These are phyloP conservation scores for Sanghuangporus baumii DNA, from an alignment of 1,284 basidiomycete genomes.

Conservation along the genomic window DNA sequence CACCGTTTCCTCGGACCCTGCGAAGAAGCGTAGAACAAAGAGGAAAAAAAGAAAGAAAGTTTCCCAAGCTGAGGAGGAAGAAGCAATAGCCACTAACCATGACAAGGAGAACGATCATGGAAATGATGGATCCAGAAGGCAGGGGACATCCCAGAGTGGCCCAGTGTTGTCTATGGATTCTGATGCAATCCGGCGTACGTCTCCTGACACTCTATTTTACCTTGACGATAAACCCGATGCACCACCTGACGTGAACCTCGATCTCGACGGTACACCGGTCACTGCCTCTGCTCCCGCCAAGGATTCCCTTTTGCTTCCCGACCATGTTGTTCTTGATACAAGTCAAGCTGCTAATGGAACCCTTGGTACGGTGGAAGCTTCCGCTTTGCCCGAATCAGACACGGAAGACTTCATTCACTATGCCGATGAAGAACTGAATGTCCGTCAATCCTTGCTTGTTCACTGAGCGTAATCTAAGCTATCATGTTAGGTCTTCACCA, in stretches of 20 bases:
- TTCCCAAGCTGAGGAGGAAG: not conserved
- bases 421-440: constrained; percentile 11
- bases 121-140: not conserved
- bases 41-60: not conserved
- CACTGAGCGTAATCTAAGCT: not conserved
- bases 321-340: constrained; percentile 10
- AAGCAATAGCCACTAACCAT: not conserved
- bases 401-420: constrained; percentile 17
- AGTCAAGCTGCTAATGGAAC: not conserved
- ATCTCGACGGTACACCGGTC: not conserved
- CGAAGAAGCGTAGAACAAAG: not conserved
- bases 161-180: not conserved
- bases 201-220: constrained; percentile 7
- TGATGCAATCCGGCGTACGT: not conserved
- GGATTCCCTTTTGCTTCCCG: constrained; percentile 6
- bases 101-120: not conserved
- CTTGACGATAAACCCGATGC: constrained; percentile 9
- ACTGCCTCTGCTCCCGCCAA: not conserved
- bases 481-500: not conserved
- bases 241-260: not conserved
- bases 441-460: not conserved
- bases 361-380: not conserved
- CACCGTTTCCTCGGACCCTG: not conserved
- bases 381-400: constrained; percentile 9
- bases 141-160: not conserved